Percentiles rank a stretch among this genome's conserved stretches.
Conservation (phyloP, 805 yeast species). For the Yarrowia sp. region DNA sequence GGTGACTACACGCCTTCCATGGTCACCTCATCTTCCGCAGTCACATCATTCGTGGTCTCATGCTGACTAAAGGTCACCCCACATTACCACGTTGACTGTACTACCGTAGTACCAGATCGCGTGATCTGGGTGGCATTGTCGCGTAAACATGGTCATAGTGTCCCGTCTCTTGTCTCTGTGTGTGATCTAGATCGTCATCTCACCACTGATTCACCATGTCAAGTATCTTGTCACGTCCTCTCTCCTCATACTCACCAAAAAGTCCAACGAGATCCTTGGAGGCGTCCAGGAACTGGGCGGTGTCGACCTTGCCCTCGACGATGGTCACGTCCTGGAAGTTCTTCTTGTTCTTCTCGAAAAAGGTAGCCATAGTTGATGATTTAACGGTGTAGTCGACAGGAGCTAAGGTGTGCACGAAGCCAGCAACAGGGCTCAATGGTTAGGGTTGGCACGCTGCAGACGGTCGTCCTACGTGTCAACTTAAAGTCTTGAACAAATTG, state of each 20-base stretch:
- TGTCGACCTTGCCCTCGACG: conserved; percentile 67
- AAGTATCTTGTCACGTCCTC: no score
- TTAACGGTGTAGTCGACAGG: neutral
- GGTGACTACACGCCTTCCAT: no score
- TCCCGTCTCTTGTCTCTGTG: no score
- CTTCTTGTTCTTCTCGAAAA: conserved; percentile 77
- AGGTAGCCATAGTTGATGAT: conserved; percentile 53
- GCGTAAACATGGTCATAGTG: no score
- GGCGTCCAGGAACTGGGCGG: conserved; percentile 81
- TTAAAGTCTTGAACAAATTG: conserved; percentile 2
- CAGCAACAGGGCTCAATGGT: neutral
- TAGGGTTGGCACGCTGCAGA: conserved; percentile 33
- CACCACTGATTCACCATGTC: neutral
- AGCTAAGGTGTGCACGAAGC: conserved; percentile 18
- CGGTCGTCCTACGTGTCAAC: conserved; percentile 30
- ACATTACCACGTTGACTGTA: no score
- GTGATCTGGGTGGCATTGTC: neutral
- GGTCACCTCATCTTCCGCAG: no score
- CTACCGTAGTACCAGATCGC: neutral
- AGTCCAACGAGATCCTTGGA: conserved; percentile 81
- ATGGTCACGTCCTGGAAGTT: conserved; percentile 80
- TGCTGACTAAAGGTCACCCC: no score
- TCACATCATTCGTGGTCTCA: no score
- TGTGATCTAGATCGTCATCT: no score
- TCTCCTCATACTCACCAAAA: conserved; percentile 59